Conservation (phyloP, 352 stramenopile species). For the Peronospora farinosa region DNA sequence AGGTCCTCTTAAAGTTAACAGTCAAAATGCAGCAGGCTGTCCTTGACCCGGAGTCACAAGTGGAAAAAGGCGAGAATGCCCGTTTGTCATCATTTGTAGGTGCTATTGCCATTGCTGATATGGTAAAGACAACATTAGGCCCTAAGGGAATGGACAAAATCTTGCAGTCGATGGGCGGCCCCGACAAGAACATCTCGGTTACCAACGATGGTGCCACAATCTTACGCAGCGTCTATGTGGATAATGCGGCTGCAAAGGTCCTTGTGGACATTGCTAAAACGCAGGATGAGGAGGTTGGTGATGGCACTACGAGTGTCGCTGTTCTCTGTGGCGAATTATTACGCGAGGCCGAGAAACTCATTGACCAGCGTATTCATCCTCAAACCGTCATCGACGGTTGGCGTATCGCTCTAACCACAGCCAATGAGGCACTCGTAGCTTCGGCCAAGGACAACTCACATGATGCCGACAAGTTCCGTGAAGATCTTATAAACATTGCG, state of each 20-base stretch:
- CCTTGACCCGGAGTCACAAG: conserved; percentile 72
- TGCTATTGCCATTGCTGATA: conserved; percentile 98
- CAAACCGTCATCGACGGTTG: conserved; percentile 99
- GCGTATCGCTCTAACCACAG: conserved; percentile 89
- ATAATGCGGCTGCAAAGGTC: conserved; percentile 98
- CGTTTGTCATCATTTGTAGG: conserved; percentile 98
- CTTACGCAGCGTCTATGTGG: conserved; percentile 94
- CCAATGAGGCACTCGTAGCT: conserved; percentile 85
- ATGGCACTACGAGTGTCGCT: conserved; percentile 96
- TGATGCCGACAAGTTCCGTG: conserved; percentile 85
- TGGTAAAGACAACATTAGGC: conserved; percentile 99
- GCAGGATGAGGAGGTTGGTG: conserved; percentile 98
- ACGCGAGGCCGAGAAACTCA: conserved; percentile 94
- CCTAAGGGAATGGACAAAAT: conserved; percentile 99
- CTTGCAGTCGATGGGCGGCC: conserved; percentile 89
- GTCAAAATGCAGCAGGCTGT: conserved; percentile 46
- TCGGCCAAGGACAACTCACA: conserved; percentile 78
- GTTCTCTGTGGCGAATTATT: conserved; percentile 97
- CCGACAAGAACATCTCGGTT: conserved; percentile 88
- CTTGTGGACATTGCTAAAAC: conserved; percentile 98
- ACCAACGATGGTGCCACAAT: conserved; percentile 99
- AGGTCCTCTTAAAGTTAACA: background rate
- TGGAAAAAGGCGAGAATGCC: conserved; percentile 95
- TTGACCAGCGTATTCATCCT: conserved; percentile 94
- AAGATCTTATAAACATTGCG: conserved; percentile 96